phyloP scores from a whole-genome alignment of 371 early-diverging fungal species.

The Lichtheimia ornata region DNA sequence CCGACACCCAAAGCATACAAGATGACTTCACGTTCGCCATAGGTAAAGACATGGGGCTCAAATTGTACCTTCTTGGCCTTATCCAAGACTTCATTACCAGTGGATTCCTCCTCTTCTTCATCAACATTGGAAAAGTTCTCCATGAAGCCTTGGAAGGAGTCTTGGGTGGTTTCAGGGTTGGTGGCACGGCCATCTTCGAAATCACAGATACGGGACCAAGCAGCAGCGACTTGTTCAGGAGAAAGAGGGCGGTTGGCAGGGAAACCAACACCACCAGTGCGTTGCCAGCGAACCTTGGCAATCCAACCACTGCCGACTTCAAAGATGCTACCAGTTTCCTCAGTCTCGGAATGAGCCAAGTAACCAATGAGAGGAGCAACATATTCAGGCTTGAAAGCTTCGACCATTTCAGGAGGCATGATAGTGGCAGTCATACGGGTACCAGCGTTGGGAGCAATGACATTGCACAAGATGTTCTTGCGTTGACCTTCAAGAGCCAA shows the following conservation, averaged over 20 bases:
- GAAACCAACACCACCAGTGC: slow-evolving; percentile 90
- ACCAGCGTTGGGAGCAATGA: slow-evolving; percentile 97
- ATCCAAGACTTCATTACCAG: slow-evolving; percentile 57
- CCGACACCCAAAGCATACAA: slow-evolving; percentile 96
- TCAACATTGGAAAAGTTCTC: slow-evolving; percentile 67
- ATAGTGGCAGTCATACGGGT: slow-evolving; percentile 98
- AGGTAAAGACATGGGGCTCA: slow-evolving; percentile 53
- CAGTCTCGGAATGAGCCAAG: slow-evolving; percentile 82
- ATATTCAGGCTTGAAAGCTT: slow-evolving; percentile 96
- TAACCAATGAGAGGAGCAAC: slow-evolving; percentile 93
- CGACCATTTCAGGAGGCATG: slow-evolving; percentile 94
- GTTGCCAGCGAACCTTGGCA: slow-evolving; percentile 92
- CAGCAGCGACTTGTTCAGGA: slow-evolving; percentile 77
- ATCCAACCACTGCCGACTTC: slow-evolving; percentile 94
- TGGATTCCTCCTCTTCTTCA: slow-evolving; percentile 33
- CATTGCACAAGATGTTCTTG: slow-evolving; percentile 90
- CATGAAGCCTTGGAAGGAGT: slow-evolving; percentile 84
- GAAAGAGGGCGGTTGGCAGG: slow-evolving; percentile 85
- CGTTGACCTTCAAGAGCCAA: slow-evolving; percentile 93
- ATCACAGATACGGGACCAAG: slow-evolving; percentile 77
- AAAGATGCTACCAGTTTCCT: slow-evolving; percentile 87
- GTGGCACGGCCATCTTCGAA: slow-evolving; percentile 94
- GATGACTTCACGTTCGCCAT: slow-evolving; percentile 88
- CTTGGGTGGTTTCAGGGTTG: slow-evolving; percentile 78
- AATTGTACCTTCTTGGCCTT: slow-evolving; percentile 62